phyloP scores from a whole-genome alignment of 2,329 filamentous ascomycete species.

The Helicocarpus griseus region DNA sequence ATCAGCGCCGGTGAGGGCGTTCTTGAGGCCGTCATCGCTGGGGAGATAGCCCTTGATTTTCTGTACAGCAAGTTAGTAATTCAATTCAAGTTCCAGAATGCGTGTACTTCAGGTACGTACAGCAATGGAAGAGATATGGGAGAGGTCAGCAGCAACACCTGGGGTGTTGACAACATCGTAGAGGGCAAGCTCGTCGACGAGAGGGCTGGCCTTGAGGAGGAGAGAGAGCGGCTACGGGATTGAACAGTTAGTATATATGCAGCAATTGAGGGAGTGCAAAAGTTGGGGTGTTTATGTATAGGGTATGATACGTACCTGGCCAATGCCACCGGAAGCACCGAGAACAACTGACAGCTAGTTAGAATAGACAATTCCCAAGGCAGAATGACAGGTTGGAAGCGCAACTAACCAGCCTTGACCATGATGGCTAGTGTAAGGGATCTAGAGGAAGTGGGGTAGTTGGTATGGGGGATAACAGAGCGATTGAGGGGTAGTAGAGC shows the following conservation, averaged over 20 bases:
- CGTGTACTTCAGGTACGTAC: slow-evolving; percentile 41
- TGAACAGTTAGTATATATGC: slow-evolving; percentile 1
- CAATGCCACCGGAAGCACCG: slow-evolving; percentile 96
- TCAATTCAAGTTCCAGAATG: not conserved
- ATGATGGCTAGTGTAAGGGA: slow-evolving; percentile 25
- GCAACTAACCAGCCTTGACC: slow-evolving; percentile 36
- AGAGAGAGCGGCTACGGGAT: slow-evolving; percentile 74
- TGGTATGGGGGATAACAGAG: not conserved
- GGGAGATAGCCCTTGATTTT: slow-evolving; percentile 84
- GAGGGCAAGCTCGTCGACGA: slow-evolving; percentile 84
- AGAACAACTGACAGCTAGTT: slow-evolving; percentile 55
- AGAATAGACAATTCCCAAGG: slow-evolving; percentile 9
- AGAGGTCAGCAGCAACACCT: slow-evolving; percentile 90
- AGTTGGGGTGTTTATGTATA: not conserved
- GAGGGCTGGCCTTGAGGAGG: slow-evolving; percentile 81
- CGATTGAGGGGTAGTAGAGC: not conserved
- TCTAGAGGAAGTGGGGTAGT: slow-evolving; percentile 9
- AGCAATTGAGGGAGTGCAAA: not conserved
- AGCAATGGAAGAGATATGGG: slow-evolving; percentile 88
- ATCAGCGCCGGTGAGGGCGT: slow-evolving; percentile 84
- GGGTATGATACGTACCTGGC: slow-evolving; percentile 57
- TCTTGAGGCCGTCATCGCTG: slow-evolving; percentile 71
- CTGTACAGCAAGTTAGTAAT: slow-evolving; percentile 35
- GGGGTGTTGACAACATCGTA: slow-evolving; percentile 99
- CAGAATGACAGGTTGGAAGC: not conserved